Base-by-base conservation (phyloP, 129 eudicot species). In the Tagetes erecta region DNA sequence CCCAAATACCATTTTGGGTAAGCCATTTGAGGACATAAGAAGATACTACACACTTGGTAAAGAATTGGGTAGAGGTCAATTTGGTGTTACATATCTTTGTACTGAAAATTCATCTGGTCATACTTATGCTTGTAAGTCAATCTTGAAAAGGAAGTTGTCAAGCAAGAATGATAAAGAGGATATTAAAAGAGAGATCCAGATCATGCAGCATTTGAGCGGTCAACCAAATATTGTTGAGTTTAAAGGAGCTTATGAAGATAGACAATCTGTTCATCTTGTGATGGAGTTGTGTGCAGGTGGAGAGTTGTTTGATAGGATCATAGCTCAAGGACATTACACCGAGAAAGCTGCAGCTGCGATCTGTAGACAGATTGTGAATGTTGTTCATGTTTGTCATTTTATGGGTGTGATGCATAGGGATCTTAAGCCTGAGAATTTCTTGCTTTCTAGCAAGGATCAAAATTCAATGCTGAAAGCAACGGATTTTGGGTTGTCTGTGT, bases 401-500 rank as follows among this genome's bases (percentile, higher is more conserved):
- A 89, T 89, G 96, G 96, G 96, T 73, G 96, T 89, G 76, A 80
- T 86, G 87, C 95, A 88, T 79, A 77, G 91, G 81, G 96, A 86
- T 82, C 83, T 86, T 27, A 87, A 89, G 74, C 92, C 96, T 4
- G 92, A 87, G 65, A 87, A 89, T 59, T 89, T 89, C 77, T 85
- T 89, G 77, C 82, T 89, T 39, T 76, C 92, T 39, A 87, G 86
- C 20, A 89, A 84, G 74, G 83, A 81, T 33, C 88, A 83, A 37
- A 83, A 84, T 52, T 83, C 96, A 1, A 83, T 68, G 92, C 4
- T 86, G 39, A 89, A 89, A 77, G 96, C 96, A 4, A 89, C 96
- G 3, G 96, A 89, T 74, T 89, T 89, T 42, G 96, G 96, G 46
- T 80, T 89, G 65, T 86, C 92, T n/a, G 96, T 89, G 45, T 89